Conservation (phyloP, 495 filamentous ascomycete species). For the Aspergillus sparsus region DNA sequence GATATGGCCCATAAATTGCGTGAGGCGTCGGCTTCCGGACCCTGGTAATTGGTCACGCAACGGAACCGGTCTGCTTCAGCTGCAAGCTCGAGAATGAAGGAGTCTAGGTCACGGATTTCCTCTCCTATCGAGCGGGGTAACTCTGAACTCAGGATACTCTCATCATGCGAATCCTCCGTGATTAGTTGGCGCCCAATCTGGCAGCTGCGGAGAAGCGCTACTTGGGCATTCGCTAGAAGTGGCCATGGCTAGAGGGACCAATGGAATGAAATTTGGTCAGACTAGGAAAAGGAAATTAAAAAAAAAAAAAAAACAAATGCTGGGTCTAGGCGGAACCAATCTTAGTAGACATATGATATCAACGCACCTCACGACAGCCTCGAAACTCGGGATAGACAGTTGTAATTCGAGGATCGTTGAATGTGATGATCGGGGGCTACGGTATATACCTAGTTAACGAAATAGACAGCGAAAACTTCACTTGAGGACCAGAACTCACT, state of each 20-base stretch:
- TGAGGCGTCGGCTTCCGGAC: conserved; percentile 7
- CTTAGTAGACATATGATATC: too few species aligned
- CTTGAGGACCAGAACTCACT: conserved; percentile 30
- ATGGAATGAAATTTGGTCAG: too few species aligned
- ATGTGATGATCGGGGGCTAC: conserved; percentile 42
- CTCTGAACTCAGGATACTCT: too few species aligned
- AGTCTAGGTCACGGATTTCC: conserved; percentile 7
- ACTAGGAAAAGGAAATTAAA: background rate
- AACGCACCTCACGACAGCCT: conserved; percentile 12
- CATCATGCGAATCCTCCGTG: background rate
- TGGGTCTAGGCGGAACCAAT: too few species aligned
- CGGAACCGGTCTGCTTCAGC: background rate
- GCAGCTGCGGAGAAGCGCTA: conserved; percentile 7
- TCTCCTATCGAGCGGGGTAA: background rate
- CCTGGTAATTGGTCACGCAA: conserved; percentile 3
- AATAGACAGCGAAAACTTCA: too few species aligned
- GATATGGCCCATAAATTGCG: conserved; percentile 15
- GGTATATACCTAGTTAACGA: too few species aligned
- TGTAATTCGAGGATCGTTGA: conserved; percentile 46
- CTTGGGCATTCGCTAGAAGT: conserved; percentile 15
- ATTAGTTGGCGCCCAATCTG: conserved; percentile 7
- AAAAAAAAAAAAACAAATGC: too few species aligned
- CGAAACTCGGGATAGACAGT: conserved; percentile 42
- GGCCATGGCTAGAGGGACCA: conserved; percentile 11
- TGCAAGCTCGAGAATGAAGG: background rate